phyloP scores from a whole-genome alignment of 176 grass and related monocot species.

The Guadua angustifolia region DNA sequence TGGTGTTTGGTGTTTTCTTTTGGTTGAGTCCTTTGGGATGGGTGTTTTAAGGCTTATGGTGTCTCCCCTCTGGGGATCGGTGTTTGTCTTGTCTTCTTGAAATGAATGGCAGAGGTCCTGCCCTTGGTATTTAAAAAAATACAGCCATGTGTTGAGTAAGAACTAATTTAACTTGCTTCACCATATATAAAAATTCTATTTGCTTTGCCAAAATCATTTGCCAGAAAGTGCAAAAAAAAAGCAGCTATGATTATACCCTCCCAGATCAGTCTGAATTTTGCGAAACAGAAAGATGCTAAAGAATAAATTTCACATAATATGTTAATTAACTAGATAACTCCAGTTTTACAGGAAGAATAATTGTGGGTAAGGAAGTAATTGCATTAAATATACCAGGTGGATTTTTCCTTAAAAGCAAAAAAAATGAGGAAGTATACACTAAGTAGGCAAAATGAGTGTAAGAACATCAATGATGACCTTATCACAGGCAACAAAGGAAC shows the following conservation, averaged over 20 bases:
- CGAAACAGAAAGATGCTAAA: not conserved
- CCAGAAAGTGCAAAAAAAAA: constrained; percentile 13
- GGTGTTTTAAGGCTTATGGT: no score
- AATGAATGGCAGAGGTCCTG: no score
- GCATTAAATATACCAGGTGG: not conserved
- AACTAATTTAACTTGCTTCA: constrained; percentile 18
- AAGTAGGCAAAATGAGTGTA: not conserved
- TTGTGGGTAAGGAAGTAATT: not conserved
- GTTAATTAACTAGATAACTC: constrained; percentile 10
- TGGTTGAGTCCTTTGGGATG: no score
- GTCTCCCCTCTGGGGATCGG: no score
- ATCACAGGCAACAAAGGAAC: constrained; percentile 86
- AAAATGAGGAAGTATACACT: not conserved
- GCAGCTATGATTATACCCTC: not conserved
- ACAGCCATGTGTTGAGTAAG: not conserved
- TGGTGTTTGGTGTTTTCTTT: no score
- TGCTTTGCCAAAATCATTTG: constrained; percentile 28
- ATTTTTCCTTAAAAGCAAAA: not conserved
- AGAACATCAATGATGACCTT: constrained; percentile 64
- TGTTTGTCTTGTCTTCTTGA: no score
- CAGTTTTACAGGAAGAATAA: not conserved
- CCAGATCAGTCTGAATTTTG: not conserved
- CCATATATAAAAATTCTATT: not conserved
- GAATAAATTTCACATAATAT: constrained; percentile 10
- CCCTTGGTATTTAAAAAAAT: no score